A percentile compares a stretch with the other conserved stretches of the same genome.
Conservation (phyloP, 192 early-diverging fungal genomes). For the Diversispora eburnea region DNA sequence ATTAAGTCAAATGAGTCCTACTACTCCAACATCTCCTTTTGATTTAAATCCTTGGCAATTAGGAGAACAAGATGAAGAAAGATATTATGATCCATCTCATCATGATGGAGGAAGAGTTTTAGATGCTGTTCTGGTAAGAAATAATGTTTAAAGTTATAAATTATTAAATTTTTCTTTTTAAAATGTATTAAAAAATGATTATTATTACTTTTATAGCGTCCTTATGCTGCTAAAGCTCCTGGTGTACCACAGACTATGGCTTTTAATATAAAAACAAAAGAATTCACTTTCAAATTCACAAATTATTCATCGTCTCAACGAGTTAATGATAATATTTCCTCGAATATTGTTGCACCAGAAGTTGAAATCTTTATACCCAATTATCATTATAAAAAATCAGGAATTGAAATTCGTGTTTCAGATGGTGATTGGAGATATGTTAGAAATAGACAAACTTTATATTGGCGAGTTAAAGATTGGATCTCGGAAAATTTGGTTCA, state of each 20-base stretch:
- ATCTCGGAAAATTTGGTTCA: conserved; percentile 7
- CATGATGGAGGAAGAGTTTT: conserved; percentile 74
- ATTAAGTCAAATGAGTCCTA: conserved; percentile 3
- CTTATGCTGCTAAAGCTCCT: conserved; percentile 73
- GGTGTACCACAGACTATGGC: conserved; percentile 57
- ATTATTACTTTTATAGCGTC: conserved; percentile 44
- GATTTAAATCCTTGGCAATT: conserved; percentile 42
- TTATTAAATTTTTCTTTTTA: background rate
- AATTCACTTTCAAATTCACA: conserved; percentile 59
- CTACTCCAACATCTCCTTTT: conserved; percentile 52
- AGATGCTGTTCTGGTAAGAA: conserved; percentile 67
- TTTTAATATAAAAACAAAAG: conserved; percentile 59
- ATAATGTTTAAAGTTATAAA: background rate
- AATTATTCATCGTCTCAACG: conserved; percentile 39
- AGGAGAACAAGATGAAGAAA: conserved; percentile 32
- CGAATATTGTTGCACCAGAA: conserved; percentile 30
- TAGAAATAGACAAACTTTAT: conserved; percentile 62
- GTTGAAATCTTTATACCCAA: conserved; percentile 73
- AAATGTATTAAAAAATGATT: background rate
- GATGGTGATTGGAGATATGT: conserved; percentile 74
- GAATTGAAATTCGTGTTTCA: conserved; percentile 54
- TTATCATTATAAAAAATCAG: conserved; percentile 59
- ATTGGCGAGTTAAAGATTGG: conserved; percentile 45
- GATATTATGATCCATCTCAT: conserved; percentile 38
- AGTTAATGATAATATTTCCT: conserved; percentile 16